phyloP scores from a whole-genome alignment of 768 basidiomycete species.

The Trametes cubensis region DNA sequence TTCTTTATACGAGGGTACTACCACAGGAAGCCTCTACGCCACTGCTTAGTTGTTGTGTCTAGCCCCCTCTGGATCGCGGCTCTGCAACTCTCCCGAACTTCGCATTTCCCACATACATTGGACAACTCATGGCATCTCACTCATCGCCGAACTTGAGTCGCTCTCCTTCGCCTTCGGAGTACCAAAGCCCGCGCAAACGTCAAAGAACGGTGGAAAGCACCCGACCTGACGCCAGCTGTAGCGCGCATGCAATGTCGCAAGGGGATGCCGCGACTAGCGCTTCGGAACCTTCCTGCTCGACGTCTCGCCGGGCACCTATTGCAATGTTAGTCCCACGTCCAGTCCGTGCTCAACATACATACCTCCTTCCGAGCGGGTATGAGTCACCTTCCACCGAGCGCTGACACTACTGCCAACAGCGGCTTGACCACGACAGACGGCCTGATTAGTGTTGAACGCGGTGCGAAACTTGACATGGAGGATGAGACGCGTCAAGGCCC shows the following conservation, averaged over 20 bases:
- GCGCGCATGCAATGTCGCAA: constrained; percentile 3
- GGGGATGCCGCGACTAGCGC: not conserved
- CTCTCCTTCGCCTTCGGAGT: constrained; percentile 3
- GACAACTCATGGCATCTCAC: not conserved
- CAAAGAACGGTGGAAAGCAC: constrained; percentile 14
- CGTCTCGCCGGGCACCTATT: not conserved
- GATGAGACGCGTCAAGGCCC: constrained; percentile 9
- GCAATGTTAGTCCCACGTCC: constrained; percentile 4
- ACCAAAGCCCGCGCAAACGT: constrained; percentile 24
- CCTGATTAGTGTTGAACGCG: not conserved
- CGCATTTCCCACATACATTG: constrained; percentile 1
- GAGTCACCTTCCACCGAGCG: too few species aligned
- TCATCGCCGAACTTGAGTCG: not conserved
- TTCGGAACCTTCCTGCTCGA: constrained; percentile 5
- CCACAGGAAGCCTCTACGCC: too few species aligned
- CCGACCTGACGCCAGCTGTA: not conserved
- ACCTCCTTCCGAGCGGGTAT: not conserved
- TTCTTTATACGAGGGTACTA: too few species aligned
- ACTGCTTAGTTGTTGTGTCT: too few species aligned
- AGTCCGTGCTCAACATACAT: not conserved
- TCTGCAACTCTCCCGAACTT: not conserved
- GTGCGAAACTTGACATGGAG: not conserved
- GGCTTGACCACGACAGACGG: not conserved
- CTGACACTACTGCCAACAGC: not conserved
- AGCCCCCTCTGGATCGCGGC: too few species aligned